A percentile compares a stretch with the other conserved stretches of the same genome.
These are phyloP conservation scores for Hypoxylon sp. DNA, from an alignment of 2,329 filamentous ascomycete species.

Conservation along the genomic window DNA sequence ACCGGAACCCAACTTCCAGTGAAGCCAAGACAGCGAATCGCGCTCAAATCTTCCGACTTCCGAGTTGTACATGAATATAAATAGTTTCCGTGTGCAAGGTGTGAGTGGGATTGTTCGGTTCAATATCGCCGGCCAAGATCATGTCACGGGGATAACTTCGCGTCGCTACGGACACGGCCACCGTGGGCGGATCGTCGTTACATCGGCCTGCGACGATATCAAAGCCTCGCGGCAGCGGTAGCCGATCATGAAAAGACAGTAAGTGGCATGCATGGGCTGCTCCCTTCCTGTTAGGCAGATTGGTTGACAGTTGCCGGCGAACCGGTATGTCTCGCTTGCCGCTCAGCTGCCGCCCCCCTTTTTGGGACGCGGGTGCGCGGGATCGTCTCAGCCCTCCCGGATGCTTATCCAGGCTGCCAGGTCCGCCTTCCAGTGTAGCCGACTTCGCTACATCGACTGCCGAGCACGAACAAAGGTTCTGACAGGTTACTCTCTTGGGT, in stretches of 20 bases:
- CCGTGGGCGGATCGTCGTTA: conserved; percentile 24
- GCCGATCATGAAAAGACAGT: conserved; percentile 10
- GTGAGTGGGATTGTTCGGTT: conserved; percentile 20
- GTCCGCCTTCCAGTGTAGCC: not conserved
- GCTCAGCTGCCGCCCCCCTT: conserved; percentile 5
- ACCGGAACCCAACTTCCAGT: not conserved
- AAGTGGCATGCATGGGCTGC: conserved; percentile 21
- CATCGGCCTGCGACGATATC: conserved; percentile 19
- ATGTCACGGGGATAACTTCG: not conserved
- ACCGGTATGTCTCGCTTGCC: conserved; percentile 22
- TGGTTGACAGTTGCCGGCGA: conserved; percentile 25
- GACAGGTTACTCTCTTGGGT: not conserved
- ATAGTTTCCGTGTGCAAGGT: conserved; percentile 19
- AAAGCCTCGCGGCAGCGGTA: conserved; percentile 13
- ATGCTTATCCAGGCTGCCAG: conserved; percentile 1
- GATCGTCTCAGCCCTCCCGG: conserved; percentile 16
- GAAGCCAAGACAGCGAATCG: not conserved
- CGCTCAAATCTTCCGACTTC: conserved; percentile 23
- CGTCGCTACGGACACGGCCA: conserved; percentile 6
- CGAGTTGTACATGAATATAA: conserved; percentile 28
- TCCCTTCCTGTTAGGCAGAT: conserved; percentile 37
- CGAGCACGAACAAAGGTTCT: conserved; percentile 10
- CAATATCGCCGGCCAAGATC: conserved; percentile 1
- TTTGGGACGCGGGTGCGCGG: conserved; percentile 14
- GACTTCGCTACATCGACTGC: not conserved